Evolutionary conservation across 1,284 basidiomycete species (phyloP).

Genomic region (Puccinia novopanici): DNA sequence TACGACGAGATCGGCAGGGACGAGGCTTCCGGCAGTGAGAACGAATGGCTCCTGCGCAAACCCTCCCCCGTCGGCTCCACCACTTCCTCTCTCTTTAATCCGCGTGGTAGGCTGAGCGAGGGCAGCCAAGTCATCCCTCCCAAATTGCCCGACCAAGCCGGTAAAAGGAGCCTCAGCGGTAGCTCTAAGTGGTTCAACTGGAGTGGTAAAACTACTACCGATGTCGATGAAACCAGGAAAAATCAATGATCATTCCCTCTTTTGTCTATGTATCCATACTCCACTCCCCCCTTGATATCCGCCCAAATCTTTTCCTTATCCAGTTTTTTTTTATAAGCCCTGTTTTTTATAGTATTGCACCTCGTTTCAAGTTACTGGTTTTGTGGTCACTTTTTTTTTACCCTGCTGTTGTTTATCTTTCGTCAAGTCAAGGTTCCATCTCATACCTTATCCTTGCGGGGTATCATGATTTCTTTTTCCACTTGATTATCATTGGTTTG

Average conservation of each 20-base stretch:
- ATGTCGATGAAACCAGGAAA: background rate
- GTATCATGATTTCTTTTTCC: no score
- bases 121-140: background rate
- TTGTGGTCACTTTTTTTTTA: no score
- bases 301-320: no score
- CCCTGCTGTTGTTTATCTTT: no score
- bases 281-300: no score
- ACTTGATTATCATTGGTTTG: no score
- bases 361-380: no score
- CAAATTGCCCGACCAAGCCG: background rate
- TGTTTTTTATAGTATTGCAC: no score
- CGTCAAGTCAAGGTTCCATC: no score
- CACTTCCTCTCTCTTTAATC: conserved; percentile 3
- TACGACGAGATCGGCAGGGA: conserved; percentile 47
- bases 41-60: conserved; percentile 28
- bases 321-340: no score
- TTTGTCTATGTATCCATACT: no score
- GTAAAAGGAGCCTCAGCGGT: conserved; percentile 1
- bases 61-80: background rate
- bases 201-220: conserved; percentile 1
- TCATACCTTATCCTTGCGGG: no score
- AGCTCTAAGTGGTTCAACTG: conserved; percentile 26
- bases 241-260: background rate
- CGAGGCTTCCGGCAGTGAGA: conserved; percentile 49
- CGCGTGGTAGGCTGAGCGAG: conserved; percentile 7